phyloP scores from a whole-genome alignment of 805 yeast genomes.

The Starmerella potacharoeniae region DNA sequence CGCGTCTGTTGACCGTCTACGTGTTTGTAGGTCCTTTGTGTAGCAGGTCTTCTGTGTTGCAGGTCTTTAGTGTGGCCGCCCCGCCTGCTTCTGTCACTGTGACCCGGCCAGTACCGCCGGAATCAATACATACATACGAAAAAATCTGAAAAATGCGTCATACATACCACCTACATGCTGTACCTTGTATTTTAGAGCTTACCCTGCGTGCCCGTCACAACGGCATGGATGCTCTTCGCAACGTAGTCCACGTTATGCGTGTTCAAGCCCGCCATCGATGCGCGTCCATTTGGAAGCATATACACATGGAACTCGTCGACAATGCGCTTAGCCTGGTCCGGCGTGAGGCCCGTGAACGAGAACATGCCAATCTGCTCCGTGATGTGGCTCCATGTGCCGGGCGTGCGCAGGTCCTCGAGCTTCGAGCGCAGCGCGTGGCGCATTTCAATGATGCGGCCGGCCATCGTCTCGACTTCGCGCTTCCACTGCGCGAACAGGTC shows the following conservation, averaged over 20 bases:
- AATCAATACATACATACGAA: too few relatives aligned
- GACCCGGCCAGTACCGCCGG: too few relatives aligned
- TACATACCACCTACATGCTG: not conserved
- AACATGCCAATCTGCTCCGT: conserved; percentile 92
- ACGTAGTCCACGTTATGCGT: conserved; percentile 56
- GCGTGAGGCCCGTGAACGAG: conserved; percentile 77
- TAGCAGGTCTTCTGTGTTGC: too few relatives aligned
- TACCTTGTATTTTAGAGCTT: not conserved
- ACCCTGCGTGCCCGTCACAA: conserved; percentile 16
- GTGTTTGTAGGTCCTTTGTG: too few relatives aligned
- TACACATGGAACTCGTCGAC: conserved; percentile 67
- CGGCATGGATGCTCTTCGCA: conserved; percentile 32
- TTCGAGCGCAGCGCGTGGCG: conserved; percentile 53
- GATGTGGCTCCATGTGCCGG: conserved; percentile 90
- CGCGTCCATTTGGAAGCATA: conserved; percentile 82
- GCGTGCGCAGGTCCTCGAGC: conserved; percentile 56
- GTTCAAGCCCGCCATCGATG: conserved; percentile 82
- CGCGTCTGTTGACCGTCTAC: too few relatives aligned
- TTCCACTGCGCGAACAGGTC: conserved; percentile 69
- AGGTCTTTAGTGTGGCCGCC: too few relatives aligned
- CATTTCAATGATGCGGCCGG: conserved; percentile 70
- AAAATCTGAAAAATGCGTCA: too few relatives aligned
- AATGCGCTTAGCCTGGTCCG: conserved; percentile 65
- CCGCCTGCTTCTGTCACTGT: too few relatives aligned
- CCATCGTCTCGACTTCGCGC: conserved; percentile 73